These are phyloP conservation scores for Bipolaris cookei DNA, from an alignment of 2,329 filamentous ascomycete species.

Conservation along the genomic window DNA sequence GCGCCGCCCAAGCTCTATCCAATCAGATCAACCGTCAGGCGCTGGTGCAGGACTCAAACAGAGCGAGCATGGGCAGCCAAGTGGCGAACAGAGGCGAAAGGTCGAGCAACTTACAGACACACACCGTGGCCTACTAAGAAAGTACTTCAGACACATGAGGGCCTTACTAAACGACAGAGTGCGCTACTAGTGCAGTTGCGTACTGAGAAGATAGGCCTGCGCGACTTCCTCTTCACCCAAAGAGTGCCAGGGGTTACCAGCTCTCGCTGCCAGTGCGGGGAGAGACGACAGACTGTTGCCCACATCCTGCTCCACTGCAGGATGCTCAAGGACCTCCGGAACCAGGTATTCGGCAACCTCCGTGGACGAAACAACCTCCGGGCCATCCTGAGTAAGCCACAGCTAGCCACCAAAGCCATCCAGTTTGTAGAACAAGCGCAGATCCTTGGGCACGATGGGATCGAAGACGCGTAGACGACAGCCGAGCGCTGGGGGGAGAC, in stretches of 20 bases:
- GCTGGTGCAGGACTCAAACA: constrained; percentile 15
- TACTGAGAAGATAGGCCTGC: constrained; percentile 21
- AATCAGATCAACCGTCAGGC: constrained; percentile 12
- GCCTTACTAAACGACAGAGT: constrained; percentile 23
- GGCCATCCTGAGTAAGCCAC: constrained; percentile 18
- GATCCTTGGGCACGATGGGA: constrained; percentile 26
- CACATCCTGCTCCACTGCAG: constrained; percentile 23
- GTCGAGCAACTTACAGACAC: constrained; percentile 18
- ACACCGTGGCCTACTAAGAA: constrained; percentile 17
- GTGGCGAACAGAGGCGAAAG: constrained; percentile 12
- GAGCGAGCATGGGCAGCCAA: constrained; percentile 11
- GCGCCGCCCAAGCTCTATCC: constrained; percentile 9
- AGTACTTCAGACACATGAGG: constrained; percentile 19
- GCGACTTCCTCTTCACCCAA: constrained; percentile 22
- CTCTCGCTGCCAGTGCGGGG: constrained; percentile 21
- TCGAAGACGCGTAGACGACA: constrained; percentile 11
- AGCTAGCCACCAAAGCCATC: constrained; percentile 26
- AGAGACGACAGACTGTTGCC: constrained; percentile 21
- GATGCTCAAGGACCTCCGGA: constrained; percentile 21
- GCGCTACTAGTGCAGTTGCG: constrained; percentile 20
- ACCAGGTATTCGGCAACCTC: constrained; percentile 21
- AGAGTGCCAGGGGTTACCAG: constrained; percentile 18
- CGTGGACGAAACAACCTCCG: constrained; percentile 22
- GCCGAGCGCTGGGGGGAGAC: constrained; percentile 21
- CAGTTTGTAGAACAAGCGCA: constrained; percentile 25